Conservation (phyloP, 495 filamentous ascomycete genomes). For the Penicillium canescens region DNA sequence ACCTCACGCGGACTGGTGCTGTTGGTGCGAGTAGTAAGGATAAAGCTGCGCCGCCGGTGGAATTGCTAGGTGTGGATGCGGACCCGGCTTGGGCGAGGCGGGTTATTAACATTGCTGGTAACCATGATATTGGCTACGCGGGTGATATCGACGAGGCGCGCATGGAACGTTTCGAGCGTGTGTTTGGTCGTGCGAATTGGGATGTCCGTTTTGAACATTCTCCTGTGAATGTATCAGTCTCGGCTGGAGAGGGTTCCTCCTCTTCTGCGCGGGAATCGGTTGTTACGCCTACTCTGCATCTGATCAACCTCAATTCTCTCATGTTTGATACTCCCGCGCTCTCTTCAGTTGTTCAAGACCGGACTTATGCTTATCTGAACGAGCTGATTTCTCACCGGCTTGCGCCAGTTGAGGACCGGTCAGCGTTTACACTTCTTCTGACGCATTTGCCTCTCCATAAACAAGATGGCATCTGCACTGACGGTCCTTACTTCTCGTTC, state of each 20-base stretch:
- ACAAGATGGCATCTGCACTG: constrained; percentile 75
- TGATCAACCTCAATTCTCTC: constrained; percentile 87
- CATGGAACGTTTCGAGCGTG: constrained; percentile 73
- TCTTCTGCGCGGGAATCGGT: constrained; percentile 19
- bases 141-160: constrained; percentile 77
- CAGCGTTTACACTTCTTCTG: constrained; percentile 75
- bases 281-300: constrained; percentile 56
- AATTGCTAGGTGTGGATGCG: constrained; percentile 49
- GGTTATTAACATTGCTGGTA: constrained; percentile 87
- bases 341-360: constrained; percentile 61
- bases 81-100: constrained; percentile 66
- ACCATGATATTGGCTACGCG: constrained; percentile 95
- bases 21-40: constrained; percentile 28
- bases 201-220: constrained; percentile 66
- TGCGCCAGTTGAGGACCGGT: constrained; percentile 62
- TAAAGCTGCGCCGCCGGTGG: constrained; percentile 32
- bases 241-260: neutral
- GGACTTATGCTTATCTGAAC: constrained; percentile 78
- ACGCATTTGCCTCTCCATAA: constrained; percentile 95
- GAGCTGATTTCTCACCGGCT: constrained; percentile 61
- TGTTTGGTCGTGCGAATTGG: constrained; percentile 87
- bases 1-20: constrained; percentile 42
- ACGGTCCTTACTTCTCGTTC: constrained; percentile 78
- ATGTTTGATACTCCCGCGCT: constrained; percentile 83
- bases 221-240: constrained; percentile 25